A percentile compares a stretch with the other conserved stretches of the same genome.
These are phyloP conservation scores for Gastrolobium villosum DNA, from an alignment of 306 rosid genomes.

Conservation along the genomic window DNA sequence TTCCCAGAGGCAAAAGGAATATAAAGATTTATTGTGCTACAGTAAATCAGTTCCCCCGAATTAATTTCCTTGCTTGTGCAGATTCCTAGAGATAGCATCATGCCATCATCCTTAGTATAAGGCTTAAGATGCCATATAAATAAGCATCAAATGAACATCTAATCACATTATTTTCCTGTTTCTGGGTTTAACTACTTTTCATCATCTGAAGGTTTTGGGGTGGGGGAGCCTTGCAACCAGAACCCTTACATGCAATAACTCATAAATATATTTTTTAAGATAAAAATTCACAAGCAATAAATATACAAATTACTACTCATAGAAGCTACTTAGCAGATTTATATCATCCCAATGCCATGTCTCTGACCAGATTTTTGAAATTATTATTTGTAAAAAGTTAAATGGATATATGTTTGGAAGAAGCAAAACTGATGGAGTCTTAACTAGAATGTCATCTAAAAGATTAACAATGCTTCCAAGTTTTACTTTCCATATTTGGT, in stretches of 20 bases:
- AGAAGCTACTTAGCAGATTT: slow-evolving; percentile 23
- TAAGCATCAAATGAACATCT: slow-evolving; percentile 18
- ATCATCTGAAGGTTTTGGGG: slow-evolving; percentile 22
- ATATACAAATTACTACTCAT: slow-evolving; percentile 1
- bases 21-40: slow-evolving; percentile 46
- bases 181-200: slow-evolving; percentile 16
- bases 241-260: slow-evolving; percentile 2
- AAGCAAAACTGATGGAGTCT: slow-evolving; percentile 28
- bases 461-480: not conserved
- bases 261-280: not conserved
- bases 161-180: slow-evolving; percentile 35
- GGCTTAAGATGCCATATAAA: slow-evolving; percentile 39
- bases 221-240: slow-evolving; percentile 11
- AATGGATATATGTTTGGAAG: slow-evolving; percentile 22
- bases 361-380: not conserved
- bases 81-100: slow-evolving; percentile 46
- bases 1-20: slow-evolving; percentile 39
- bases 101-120: slow-evolving; percentile 31
- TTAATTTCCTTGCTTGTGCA: slow-evolving; percentile 45
- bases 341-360: not conserved
- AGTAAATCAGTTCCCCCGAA: slow-evolving; percentile 44
- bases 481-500: slow-evolving; percentile 7
- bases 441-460: slow-evolving; percentile 32
- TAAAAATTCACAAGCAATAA: not conserved
- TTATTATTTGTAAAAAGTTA: slow-evolving; percentile 1